Conservation (phyloP, 2,329 filamentous ascomycete genomes). For the Claviceps pusilla region DNA sequence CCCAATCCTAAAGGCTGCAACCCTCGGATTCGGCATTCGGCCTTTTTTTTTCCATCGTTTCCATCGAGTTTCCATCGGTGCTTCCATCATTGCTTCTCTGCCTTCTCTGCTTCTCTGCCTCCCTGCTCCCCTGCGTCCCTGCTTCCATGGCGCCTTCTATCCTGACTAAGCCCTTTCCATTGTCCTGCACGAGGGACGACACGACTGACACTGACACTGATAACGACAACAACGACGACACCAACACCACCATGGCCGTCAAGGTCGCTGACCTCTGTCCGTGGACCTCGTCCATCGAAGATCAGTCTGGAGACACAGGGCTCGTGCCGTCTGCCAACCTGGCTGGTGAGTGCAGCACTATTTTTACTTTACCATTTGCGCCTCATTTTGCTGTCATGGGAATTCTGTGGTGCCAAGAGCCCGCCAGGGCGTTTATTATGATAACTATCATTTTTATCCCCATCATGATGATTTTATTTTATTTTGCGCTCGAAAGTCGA, state of each 20-base stretch:
- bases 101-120: background rate
- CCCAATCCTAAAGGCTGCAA: background rate
- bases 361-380: background rate
- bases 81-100: background rate
- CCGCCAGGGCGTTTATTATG: background rate
- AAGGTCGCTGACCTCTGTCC: conserved; percentile 1
- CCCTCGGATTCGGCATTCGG: background rate
- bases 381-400: background rate
- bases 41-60: background rate
- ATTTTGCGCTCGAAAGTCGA: too few relatives aligned
- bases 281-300: background rate
- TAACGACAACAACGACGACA: background rate
- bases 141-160: conserved; percentile 3
- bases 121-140: background rate
- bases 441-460: too few relatives aligned
- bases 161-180: conserved; percentile 1
- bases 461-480: too few relatives aligned
- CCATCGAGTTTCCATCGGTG: background rate
- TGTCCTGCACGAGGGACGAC: background rate
- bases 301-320: background rate
- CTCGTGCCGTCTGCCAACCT: conserved; percentile 1
- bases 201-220: background rate
- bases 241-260: conserved; percentile 4
- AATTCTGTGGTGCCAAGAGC: background rate
- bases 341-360: background rate